A percentile compares a stretch with the other conserved stretches of the same genome.
These are phyloP conservation scores for Cyanophora paradoxa DNA, from an alignment of 78 protist genomes.

Conservation along the genomic window DNA sequence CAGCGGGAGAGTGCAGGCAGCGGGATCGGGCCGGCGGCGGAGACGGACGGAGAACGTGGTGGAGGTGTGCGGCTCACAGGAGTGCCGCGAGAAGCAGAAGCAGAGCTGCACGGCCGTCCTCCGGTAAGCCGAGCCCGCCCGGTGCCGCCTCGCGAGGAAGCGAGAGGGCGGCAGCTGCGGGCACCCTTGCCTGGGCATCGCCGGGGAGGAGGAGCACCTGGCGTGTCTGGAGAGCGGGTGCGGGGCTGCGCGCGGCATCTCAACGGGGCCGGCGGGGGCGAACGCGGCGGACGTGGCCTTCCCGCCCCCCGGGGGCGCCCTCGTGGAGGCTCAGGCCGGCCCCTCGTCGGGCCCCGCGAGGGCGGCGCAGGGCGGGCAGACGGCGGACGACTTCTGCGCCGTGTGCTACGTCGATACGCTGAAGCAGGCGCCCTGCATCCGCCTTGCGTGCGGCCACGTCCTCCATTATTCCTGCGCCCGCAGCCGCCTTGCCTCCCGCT, in stretches of 20 bases:
- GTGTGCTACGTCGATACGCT: conserved; percentile 17
- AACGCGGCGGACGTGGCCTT: background rate
- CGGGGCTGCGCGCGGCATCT: background rate
- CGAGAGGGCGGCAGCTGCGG: too few relatives aligned
- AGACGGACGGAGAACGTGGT: background rate
- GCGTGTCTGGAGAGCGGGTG: background rate
- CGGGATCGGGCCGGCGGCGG: background rate
- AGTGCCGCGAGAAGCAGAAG: background rate
- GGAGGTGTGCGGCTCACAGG: background rate
- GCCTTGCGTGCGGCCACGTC: conserved; percentile 17
- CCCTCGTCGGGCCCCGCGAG: background rate
- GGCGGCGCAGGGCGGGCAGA: background rate
- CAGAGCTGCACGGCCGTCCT: background rate
- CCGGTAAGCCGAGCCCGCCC: too few relatives aligned
- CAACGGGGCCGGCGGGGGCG: background rate
- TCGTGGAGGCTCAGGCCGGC: background rate
- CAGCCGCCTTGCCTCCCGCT: background rate
- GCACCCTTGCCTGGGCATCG: background rate
- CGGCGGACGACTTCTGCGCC: conserved; percentile 14
- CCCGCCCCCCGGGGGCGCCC: background rate
- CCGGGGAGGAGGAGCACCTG: background rate
- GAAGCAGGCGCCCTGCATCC: conserved; percentile 5
- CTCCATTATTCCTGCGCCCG: conserved; percentile 23
- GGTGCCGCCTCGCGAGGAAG: too few relatives aligned
- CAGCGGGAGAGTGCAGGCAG: background rate